Conservation (phyloP, 306 rosid species). For the Clitoria ternatea region DNA sequence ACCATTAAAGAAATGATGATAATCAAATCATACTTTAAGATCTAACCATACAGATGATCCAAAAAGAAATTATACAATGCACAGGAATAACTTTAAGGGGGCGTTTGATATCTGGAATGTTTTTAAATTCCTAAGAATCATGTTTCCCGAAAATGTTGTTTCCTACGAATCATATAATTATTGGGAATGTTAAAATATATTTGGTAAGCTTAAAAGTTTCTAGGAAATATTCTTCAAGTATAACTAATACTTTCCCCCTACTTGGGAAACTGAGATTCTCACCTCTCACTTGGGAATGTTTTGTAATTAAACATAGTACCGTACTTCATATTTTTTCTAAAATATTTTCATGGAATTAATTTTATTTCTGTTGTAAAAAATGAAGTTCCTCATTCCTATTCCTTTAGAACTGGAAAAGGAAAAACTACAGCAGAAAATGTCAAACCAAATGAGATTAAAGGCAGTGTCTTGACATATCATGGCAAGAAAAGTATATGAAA, state of each 20-base stretch:
- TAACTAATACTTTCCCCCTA: too few species aligned
- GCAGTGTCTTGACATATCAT: neutral
- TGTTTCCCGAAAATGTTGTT: too few species aligned
- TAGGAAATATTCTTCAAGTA: too few species aligned
- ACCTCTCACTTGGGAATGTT: too few species aligned
- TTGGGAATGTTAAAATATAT: too few species aligned
- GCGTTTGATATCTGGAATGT: neutral
- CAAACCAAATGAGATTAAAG: neutral
- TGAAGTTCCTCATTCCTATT: neutral
- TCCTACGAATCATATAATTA: too few species aligned
- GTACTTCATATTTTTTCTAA: neutral
- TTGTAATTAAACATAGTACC: neutral
- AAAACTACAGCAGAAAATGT: neutral
- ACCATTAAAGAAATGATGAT: slow-evolving; percentile 20
- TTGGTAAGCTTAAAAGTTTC: too few species aligned
- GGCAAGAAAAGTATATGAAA: neutral
- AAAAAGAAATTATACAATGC: neutral
- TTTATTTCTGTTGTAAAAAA: neutral
- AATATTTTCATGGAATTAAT: neutral
- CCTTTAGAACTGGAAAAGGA: neutral
- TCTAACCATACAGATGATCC: neutral
- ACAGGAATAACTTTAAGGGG: neutral
- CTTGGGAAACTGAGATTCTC: too few species aligned
- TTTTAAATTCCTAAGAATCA: too few species aligned
- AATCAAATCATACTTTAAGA: neutral